phyloP scores from a whole-genome alignment of 2,329 filamentous ascomycete species.

The Calonectria crousiana region DNA sequence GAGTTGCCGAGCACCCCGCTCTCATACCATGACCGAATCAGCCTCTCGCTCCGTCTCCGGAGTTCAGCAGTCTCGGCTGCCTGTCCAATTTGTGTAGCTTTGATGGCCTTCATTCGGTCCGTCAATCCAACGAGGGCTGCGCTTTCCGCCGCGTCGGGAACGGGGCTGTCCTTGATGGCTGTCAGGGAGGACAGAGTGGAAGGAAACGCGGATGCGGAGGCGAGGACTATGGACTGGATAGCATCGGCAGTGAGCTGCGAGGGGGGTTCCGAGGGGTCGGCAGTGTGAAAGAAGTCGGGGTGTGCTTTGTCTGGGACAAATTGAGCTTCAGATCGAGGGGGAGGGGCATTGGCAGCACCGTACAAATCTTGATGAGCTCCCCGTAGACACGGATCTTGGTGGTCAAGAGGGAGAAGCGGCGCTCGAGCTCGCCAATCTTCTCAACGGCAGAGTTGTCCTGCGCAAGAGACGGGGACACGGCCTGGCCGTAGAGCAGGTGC shows the following conservation, averaged over 20 bases:
- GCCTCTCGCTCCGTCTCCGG: slow-evolving; percentile 71
- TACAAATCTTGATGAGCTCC: slow-evolving; percentile 72
- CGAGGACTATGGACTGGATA: slow-evolving; percentile 66
- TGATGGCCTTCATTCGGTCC: slow-evolving; percentile 72
- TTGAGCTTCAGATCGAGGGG: background rate
- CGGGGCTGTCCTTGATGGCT: slow-evolving; percentile 66
- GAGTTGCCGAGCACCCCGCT: slow-evolving; percentile 76
- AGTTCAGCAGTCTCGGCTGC: slow-evolving; percentile 72
- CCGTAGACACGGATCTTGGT: slow-evolving; percentile 67
- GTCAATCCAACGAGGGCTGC: slow-evolving; percentile 68
- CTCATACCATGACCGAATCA: slow-evolving; percentile 80
- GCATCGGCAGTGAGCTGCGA: slow-evolving; percentile 64
- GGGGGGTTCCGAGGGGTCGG: slow-evolving; percentile 60
- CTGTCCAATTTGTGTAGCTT: slow-evolving; percentile 72
- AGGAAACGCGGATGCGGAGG: slow-evolving; percentile 67
- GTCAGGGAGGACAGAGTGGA: slow-evolving; percentile 69
- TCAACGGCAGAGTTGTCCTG: slow-evolving; percentile 56
- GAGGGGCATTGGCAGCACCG: slow-evolving; percentile 37
- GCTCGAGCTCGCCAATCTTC: slow-evolving; percentile 64
- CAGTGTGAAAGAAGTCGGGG: slow-evolving; percentile 67
- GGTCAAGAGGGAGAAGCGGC: slow-evolving; percentile 63
- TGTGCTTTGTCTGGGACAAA: slow-evolving; percentile 61
- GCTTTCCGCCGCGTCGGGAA: slow-evolving; percentile 67
- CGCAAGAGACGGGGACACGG: slow-evolving; percentile 46
- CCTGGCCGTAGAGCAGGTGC: slow-evolving; percentile 67